These are phyloP conservation scores for Pythium brachiatum DNA, from an alignment of 352 stramenopile species.

Conservation along the genomic window DNA sequence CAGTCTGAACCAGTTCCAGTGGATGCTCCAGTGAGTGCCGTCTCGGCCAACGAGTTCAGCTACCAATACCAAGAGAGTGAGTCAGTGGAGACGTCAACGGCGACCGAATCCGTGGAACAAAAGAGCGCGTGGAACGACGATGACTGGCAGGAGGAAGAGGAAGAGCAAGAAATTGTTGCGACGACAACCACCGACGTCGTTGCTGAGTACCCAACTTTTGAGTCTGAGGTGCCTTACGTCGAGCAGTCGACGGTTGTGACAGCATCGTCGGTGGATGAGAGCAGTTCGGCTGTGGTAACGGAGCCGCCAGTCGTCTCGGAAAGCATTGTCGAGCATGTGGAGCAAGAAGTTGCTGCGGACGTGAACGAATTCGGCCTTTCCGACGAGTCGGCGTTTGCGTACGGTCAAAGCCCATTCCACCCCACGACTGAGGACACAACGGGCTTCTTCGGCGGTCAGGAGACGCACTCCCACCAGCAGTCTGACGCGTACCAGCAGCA, in stretches of 20 bases:
- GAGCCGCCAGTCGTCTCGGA: neutral
- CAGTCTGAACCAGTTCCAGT: neutral
- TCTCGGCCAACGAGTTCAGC: neutral
- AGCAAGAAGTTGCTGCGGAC: neutral
- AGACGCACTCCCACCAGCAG: neutral
- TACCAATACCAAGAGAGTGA: neutral
- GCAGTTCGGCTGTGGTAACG: neutral
- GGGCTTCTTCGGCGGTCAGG: neutral
- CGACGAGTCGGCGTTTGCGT: neutral
- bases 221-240: neutral
- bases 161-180: neutral
- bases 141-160: neutral
- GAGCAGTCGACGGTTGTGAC: neutral
- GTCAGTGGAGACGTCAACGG: neutral
- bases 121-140: constrained; percentile 1
- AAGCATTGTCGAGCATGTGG: neutral
- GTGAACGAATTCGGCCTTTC: constrained; percentile 3
- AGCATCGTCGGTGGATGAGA: neutral
- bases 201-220: neutral
- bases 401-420: neutral
- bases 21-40: neutral
- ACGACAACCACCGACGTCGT: neutral
- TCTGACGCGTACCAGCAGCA: neutral
- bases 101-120: neutral
- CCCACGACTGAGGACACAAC: neutral